Base-by-base conservation (phyloP, 495 filamentous ascomycete genomes). In the Tetracladium setigerum region DNA sequence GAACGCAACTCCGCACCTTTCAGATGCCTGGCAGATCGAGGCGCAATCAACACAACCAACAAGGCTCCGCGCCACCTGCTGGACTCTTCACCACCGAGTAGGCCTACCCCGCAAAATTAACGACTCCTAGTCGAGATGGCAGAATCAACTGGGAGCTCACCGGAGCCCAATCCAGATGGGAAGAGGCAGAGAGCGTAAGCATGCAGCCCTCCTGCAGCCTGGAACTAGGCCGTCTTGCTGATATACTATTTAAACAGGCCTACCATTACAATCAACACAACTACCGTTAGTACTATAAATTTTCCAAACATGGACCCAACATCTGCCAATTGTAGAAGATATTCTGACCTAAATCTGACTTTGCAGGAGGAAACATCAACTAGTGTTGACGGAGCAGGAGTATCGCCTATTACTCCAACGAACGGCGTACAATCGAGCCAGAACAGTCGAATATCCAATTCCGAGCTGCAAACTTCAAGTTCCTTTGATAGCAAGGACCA, bases 401-500 rank as follows among this genome's bases (percentile, higher is more conserved):
- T 42, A 14, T 36, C 34, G 35, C 44, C 47, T 33, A 34, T 37
- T 39, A 54, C 41, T 53, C 27, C 55, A 52, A 38, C 56, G 51
- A 24, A 35, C 15, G 33, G 52, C 17, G 17, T 46, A 17, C 48
- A 55, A 34, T 18, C 41, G 2, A 61, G 58, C 39, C 49, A 58
- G 17, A 39, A 47, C 15, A 55, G 58, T 38, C 41, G 38, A 38
- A 51, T 46, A 47, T 58, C 58, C 19, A 69, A 78, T 37, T 70
- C 76, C 7, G 84, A 90, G 42, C 59, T 76, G 39, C 77, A 79
- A 43, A 71, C 67, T 19, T 65, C 75, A 0, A 70, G 69, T 43
- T 88, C 86, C 4, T 87, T 87, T 38, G 87, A 95, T 49, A 79
- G 74, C 53, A 76, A 70, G 56, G 83, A 89, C 46, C 83, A 81